These are phyloP conservation scores for Conticribra weissflogii DNA, from an alignment of 108 stramenopile species.

Conservation along the genomic window DNA sequence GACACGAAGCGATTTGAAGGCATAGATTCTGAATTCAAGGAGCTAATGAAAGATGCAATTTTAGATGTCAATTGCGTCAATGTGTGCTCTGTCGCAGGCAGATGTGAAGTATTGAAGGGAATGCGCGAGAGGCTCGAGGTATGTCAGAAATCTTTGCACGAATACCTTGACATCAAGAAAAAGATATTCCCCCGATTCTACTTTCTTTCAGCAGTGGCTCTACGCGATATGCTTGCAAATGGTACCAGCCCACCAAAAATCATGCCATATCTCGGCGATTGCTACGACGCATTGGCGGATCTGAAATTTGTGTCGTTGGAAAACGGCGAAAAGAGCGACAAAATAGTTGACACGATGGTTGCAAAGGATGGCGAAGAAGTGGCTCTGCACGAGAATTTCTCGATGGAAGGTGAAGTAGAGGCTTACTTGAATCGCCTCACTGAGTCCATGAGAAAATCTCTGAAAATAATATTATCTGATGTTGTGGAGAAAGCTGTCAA, in stretches of 20 bases:
- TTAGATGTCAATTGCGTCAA: slow-evolving; percentile 73
- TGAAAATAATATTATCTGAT: slow-evolving; percentile 73
- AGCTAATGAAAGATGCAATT: slow-evolving; percentile 89
- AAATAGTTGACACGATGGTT: slow-evolving; percentile 75
- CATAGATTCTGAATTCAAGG: slow-evolving; percentile 89
- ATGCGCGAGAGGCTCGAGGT: slow-evolving; percentile 86
- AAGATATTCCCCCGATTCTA: slow-evolving; percentile 94
- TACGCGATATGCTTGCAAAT: slow-evolving; percentile 92
- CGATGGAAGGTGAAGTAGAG: slow-evolving; percentile 90
- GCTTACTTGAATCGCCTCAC: slow-evolving; percentile 85
- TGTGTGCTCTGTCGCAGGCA: slow-evolving; percentile 83
- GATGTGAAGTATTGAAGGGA: slow-evolving; percentile 67
- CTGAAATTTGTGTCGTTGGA: slow-evolving; percentile 69
- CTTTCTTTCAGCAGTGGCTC: slow-evolving; percentile 88
- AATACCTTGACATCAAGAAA: slow-evolving; percentile 94
- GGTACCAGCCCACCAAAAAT: slow-evolving; percentile 91
- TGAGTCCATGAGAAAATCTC: slow-evolving; percentile 79
- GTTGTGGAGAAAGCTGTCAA: slow-evolving; percentile 87
- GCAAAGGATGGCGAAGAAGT: slow-evolving; percentile 88
- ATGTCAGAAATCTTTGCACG: slow-evolving; percentile 92
- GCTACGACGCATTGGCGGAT: slow-evolving; percentile 87
- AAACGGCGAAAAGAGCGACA: slow-evolving; percentile 52
- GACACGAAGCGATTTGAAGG: slow-evolving; percentile 93
- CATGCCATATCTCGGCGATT: slow-evolving; percentile 90
- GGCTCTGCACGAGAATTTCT: slow-evolving; percentile 64